Base-by-base conservation (phyloP, 108 stramenopile genomes). In the Skeletonema grethae region DNA sequence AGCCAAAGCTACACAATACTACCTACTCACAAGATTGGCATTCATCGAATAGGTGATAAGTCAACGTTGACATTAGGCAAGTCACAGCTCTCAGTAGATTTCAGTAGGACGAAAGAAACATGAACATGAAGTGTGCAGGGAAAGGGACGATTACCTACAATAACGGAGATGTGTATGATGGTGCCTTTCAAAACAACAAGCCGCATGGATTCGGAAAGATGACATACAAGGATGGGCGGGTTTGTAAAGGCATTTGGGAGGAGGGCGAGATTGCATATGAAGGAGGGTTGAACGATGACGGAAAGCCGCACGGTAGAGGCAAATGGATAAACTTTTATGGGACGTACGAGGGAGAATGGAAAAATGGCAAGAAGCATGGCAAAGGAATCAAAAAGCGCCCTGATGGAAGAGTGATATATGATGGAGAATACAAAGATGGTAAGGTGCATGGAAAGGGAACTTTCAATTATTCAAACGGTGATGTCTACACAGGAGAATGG, bases 171-270 rank as follows among this genome's bases (percentile, higher is more conserved):
- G 67, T 82, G 2, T 93, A 93, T 63, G 78, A 72, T 53, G 92
- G 92, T 11, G 88, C 88, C 31, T 90, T 87, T 66, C 75, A 79
- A 41, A 88, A 89, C 48, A 86, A 85, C 64, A 32, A 77, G 39
- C 76, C 87, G 1, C 84, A 92, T 69, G 90, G 90, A 1, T 16
- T 55, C 0, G 90, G 90, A 36, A 79, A 63, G 50, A 87, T 87
- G 83, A 69, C 64, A 11, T 87, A 87, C 31, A 72, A 82, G 9
- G 73, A 78, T 59, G 82, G 74, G 39, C 72, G 84, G 10, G 61
- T 67, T 28, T 87, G 79, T 57, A 50, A 70, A 8, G 86, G 84
- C 16, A 77, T 74, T 41, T 87, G 86, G 86, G 58, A 72, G 28
- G 31, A 65, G 2, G 86, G 86, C 7, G 2, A 22, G 22, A 8